A percentile compares a stretch with the other conserved stretches of the same genome.
These are phyloP conservation scores for Gryganskiella cystojenkinii DNA, from an alignment of 192 early-diverging fungal genomes.

Conservation along the genomic window DNA sequence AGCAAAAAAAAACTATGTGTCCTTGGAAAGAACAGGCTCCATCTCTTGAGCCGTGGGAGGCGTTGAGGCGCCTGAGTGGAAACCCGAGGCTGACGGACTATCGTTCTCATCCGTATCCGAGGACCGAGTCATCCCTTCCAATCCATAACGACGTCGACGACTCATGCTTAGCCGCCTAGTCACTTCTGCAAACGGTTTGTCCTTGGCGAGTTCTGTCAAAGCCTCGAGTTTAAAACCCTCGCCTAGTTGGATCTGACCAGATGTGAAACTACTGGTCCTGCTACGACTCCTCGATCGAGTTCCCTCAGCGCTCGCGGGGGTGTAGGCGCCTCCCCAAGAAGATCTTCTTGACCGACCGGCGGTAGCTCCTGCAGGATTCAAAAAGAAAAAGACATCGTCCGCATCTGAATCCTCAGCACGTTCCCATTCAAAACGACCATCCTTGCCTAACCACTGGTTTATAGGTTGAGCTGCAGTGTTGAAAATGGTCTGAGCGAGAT, in stretches of 20 bases:
- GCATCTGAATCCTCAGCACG: conserved; percentile 57
- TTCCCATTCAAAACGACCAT: conserved; percentile 64
- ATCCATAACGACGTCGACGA: conserved; percentile 7
- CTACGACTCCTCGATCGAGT: conserved; percentile 48
- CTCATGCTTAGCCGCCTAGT: conserved; percentile 11
- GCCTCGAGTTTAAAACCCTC: conserved; percentile 58
- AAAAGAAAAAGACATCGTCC: conserved; percentile 59
- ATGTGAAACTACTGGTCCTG: conserved; percentile 52
- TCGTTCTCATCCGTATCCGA: conserved; percentile 4
- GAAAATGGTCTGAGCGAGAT: conserved; percentile 6
- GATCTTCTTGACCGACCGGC: conserved; percentile 45
- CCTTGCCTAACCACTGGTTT: conserved; percentile 57
- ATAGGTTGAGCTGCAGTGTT: conserved; percentile 17
- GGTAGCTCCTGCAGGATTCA: conserved; percentile 53
- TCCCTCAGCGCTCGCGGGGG: conserved; percentile 42
- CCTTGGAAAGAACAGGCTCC: neutral
- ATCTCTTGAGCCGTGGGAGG: neutral
- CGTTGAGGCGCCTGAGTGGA: neutral
- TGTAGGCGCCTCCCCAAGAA: conserved; percentile 42
- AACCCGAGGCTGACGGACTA: too few relatives aligned
- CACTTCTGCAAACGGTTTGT: conserved; percentile 46
- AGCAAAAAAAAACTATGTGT: too few relatives aligned
- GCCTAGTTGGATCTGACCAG: conserved; percentile 20
- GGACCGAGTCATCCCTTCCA: conserved; percentile 19
- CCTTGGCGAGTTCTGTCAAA: conserved; percentile 48